Conservation (phyloP, 2,329 filamentous ascomycete species). For the Talaromyces rugulosus region DNA sequence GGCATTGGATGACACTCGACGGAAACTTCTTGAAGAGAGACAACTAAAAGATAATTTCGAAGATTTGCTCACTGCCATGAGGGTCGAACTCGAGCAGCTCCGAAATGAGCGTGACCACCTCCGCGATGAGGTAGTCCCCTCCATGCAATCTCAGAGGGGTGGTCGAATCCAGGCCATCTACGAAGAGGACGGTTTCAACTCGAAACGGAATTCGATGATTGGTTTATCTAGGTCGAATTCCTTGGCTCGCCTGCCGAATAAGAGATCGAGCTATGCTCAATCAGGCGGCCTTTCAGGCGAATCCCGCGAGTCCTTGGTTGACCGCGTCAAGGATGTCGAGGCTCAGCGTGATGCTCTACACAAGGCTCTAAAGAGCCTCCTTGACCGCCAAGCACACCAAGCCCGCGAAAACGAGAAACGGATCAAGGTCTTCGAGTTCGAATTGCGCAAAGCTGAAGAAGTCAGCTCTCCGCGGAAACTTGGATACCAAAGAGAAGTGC, state of each 20-base stretch:
- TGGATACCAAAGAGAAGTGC: slow-evolving; percentile 81
- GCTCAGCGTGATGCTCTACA: slow-evolving; percentile 91
- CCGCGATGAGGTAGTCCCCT: slow-evolving; percentile 79
- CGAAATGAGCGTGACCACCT: slow-evolving; percentile 80
- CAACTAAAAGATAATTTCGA: slow-evolving; percentile 90
- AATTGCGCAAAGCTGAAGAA: slow-evolving; percentile 68
- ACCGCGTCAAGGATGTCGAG: slow-evolving; percentile 87
- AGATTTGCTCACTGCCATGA: slow-evolving; percentile 79
- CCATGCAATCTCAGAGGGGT: slow-evolving; percentile 51
- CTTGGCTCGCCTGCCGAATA: slow-evolving; percentile 53
- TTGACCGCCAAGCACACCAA: slow-evolving; percentile 81
- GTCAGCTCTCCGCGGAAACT: slow-evolving; percentile 62
- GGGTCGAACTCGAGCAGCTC: slow-evolving; percentile 73
- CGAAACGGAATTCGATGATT: slow-evolving; percentile 43
- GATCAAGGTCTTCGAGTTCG: slow-evolving; percentile 69
- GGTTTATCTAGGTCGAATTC: slow-evolving; percentile 65
- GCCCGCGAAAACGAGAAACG: slow-evolving; percentile 79
- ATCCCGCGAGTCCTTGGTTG: slow-evolving; percentile 65
- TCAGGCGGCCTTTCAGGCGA: slow-evolving; percentile 52
- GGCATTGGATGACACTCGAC: slow-evolving; percentile 75
- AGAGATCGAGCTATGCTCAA: slow-evolving; percentile 19
- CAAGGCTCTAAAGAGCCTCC: slow-evolving; percentile 74
- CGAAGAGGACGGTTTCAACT: slow-evolving; percentile 48
- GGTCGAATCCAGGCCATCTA: slow-evolving; percentile 56
- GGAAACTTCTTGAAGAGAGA: slow-evolving; percentile 78